Conservation (phyloP, 441 rosid species). For the Gossypium aridum region DNA sequence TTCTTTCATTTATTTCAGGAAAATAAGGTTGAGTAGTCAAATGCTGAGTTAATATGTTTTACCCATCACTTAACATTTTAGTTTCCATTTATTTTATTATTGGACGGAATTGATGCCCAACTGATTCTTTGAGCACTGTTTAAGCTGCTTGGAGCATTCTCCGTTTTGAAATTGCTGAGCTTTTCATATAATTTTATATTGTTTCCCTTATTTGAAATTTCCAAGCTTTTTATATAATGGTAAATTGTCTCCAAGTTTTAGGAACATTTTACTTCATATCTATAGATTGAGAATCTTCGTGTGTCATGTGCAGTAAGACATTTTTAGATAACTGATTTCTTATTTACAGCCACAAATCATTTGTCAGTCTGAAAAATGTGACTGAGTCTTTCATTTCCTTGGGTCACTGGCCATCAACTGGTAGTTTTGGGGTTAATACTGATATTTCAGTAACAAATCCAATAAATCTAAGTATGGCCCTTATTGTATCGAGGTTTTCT, state of each 20-base stretch:
- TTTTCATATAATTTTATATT: not conserved
- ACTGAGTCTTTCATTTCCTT: too few species aligned
- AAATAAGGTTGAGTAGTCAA: not conserved
- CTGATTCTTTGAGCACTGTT: not conserved
- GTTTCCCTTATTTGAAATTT: not conserved
- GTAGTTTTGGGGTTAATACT: too few species aligned
- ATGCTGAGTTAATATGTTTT: not conserved
- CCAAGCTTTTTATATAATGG: not conserved
- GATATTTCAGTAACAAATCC: too few species aligned
- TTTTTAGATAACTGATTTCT: not conserved
- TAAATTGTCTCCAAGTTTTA: not conserved
- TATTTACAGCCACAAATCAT: not conserved
- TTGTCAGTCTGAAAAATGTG: not conserved
- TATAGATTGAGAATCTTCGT: not conserved
- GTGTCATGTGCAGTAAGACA: not conserved
- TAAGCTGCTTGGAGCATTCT: constrained; percentile 1
- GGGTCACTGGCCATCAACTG: too few species aligned
- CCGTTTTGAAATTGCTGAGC: not conserved
- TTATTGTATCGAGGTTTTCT: too few species aligned
- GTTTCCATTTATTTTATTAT: not conserved
- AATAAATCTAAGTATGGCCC: too few species aligned
- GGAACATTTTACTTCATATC: not conserved
- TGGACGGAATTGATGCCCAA: not conserved
- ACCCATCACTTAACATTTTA: not conserved
- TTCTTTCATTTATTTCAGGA: not conserved